Conservation (phyloP, 148 eudicot species). For the Beta vulgaris region DNA sequence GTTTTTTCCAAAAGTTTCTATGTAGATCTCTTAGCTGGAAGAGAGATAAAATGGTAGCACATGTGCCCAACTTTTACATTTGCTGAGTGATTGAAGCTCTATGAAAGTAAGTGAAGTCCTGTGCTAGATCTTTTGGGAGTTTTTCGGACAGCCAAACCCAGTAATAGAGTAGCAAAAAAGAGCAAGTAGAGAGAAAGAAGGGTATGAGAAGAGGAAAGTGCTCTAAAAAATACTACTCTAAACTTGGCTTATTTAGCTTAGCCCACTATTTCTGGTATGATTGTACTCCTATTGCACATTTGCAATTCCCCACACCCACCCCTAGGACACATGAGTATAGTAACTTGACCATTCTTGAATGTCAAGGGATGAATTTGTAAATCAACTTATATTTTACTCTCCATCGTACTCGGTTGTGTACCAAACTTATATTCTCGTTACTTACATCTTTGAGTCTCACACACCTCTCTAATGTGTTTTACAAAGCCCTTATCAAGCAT, state of each 20-base stretch:
- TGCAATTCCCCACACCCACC: too few species aligned
- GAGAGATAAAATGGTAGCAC: not conserved
- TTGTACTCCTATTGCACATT: too few species aligned
- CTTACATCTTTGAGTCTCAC: too few species aligned
- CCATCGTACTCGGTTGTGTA: too few species aligned
- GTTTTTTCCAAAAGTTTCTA: not conserved
- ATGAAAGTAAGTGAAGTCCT: constrained; percentile 1
- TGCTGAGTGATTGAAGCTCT: constrained; percentile 23
- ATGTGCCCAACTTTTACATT: constrained; percentile 2
- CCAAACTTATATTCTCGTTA: too few species aligned
- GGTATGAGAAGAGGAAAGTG: not conserved
- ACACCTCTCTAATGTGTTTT: too few species aligned
- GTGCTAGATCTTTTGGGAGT: constrained; percentile 10
- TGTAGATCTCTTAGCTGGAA: constrained; percentile 20
- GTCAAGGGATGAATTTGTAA: too few species aligned
- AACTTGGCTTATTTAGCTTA: not conserved
- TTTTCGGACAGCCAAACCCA: constrained; percentile 3
- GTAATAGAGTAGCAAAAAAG: not conserved
- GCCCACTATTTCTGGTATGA: not conserved
- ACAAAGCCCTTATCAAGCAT: too few species aligned
- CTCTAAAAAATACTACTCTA: not conserved
- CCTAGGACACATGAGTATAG: too few species aligned
- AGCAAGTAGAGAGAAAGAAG: not conserved
- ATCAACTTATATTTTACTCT: too few species aligned
- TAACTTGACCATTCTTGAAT: too few species aligned